These are phyloP conservation scores for Hypoxylon intermedium DNA, from an alignment of 495 filamentous ascomycete species.

Conservation along the genomic window DNA sequence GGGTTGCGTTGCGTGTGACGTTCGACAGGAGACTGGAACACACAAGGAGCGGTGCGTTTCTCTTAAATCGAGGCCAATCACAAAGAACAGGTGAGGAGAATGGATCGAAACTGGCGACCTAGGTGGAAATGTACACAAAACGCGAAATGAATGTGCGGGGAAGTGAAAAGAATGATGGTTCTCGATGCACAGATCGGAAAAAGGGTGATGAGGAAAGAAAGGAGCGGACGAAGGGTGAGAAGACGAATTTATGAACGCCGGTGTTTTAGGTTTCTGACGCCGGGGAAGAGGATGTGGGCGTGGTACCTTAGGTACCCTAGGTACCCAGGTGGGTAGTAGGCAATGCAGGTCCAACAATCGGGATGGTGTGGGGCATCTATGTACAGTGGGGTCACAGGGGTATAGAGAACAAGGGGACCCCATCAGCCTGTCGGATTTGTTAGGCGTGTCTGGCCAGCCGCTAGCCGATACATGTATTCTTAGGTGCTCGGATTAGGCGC, in stretches of 20 bases:
- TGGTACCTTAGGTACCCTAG: constrained; percentile 1
- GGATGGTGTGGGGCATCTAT: constrained; percentile 26
- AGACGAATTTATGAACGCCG: constrained; percentile 22
- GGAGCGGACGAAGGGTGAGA: constrained; percentile 18
- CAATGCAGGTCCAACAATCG: constrained; percentile 29
- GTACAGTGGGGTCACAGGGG: constrained; percentile 8
- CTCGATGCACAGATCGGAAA: constrained; percentile 27
- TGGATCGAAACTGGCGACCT: constrained; percentile 53
- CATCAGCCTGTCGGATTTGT: constrained; percentile 8
- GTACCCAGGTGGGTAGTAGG: background rate
- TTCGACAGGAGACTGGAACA: constrained; percentile 18
- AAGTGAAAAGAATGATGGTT: constrained; percentile 40
- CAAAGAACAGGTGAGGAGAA: constrained; percentile 31
- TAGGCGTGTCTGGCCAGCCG: constrained; percentile 16
- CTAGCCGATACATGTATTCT: background rate
- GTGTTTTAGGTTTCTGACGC: constrained; percentile 26
- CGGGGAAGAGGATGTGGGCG: background rate
- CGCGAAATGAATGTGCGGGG: constrained; percentile 38
- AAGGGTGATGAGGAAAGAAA: constrained; percentile 20
- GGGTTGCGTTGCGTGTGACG: constrained; percentile 27
- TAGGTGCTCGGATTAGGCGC: constrained; percentile 12
- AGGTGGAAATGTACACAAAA: constrained; percentile 34
- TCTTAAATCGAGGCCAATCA: constrained; percentile 27
- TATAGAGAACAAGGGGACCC: constrained; percentile 16
- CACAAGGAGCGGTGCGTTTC: background rate